These are phyloP conservation scores for Mortierella sp. DNA, from an alignment of 371 early-diverging fungal species.

Conservation along the genomic window DNA sequence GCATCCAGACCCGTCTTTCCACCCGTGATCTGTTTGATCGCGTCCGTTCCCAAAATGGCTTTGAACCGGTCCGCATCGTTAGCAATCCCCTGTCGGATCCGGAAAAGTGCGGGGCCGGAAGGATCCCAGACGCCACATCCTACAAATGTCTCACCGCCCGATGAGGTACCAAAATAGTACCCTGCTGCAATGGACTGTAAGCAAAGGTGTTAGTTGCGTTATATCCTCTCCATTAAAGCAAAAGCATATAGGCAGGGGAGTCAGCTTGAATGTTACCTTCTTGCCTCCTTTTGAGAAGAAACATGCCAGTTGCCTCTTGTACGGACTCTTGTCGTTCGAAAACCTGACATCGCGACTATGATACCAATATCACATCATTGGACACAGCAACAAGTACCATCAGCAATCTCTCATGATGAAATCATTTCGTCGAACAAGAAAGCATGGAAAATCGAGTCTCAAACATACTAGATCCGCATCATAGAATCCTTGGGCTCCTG, in stretches of 20 bases:
- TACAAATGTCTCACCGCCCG: conserved; percentile 55
- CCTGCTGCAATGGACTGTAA: conserved; percentile 56
- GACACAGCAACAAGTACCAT: neutral
- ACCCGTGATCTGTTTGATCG: conserved; percentile 55
- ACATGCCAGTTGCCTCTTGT: conserved; percentile 61
- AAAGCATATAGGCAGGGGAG: too few relatives aligned
- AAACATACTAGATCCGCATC: conserved; percentile 60
- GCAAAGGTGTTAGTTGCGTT: neutral
- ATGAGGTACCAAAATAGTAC: conserved; percentile 58
- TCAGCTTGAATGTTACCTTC: conserved; percentile 37
- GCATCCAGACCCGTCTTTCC: conserved; percentile 57
- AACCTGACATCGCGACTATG: conserved; percentile 67
- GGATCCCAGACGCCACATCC: conserved; percentile 65
- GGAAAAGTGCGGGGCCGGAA: conserved; percentile 32
- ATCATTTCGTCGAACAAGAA: too few relatives aligned
- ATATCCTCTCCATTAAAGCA: neutral
- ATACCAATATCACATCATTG: neutral
- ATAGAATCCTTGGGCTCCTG: conserved; percentile 62
- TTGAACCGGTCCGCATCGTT: conserved; percentile 56
- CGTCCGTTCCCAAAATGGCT: conserved; percentile 58
- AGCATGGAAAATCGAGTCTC: too few relatives aligned
- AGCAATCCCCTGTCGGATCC: conserved; percentile 59
- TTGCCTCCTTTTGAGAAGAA: conserved; percentile 63
- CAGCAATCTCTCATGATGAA: too few relatives aligned
- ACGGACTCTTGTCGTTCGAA: conserved; percentile 65